A percentile compares a stretch with the other conserved stretches of the same genome.
These are phyloP conservation scores for Heritiera fomes DNA, from an alignment of 345 rosid genomes.

Conservation along the genomic window DNA sequence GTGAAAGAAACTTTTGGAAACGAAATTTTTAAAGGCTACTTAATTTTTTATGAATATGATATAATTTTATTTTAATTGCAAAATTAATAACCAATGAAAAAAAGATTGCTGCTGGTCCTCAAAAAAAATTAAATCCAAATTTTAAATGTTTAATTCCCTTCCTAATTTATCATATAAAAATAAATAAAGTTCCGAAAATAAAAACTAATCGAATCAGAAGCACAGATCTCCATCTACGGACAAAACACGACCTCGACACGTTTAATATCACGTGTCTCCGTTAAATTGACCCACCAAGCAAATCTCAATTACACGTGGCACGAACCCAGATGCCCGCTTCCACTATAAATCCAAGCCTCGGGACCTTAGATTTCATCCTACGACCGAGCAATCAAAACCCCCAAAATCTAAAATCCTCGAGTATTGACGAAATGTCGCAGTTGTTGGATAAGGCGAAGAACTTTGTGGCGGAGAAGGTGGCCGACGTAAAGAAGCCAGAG, in stretches of 20 bases:
- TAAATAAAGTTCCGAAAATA: too few relatives aligned
- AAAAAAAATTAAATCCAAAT: too few relatives aligned
- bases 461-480: constrained; percentile 69
- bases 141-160: too few relatives aligned
- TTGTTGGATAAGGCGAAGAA: constrained; percentile 68
- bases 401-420: neutral
- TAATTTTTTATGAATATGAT: too few relatives aligned
- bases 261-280: neutral
- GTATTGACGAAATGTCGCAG: constrained; percentile 27
- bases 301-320: constrained; percentile 12
- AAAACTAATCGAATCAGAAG: neutral
- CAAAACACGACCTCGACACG: neutral
- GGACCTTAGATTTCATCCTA: neutral
- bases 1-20: neutral
- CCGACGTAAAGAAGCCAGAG: constrained; percentile 69
- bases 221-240: constrained; percentile 12
- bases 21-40: too few relatives aligned
- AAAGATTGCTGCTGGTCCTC: too few relatives aligned
- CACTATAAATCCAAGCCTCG: neutral
- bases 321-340: neutral
- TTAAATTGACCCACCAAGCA: neutral
- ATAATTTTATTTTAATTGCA: too few relatives aligned
- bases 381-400: neutral
- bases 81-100: too few relatives aligned
- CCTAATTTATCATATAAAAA: too few relatives aligned